Percentiles rank a stretch among this genome's conserved stretches.
phyloP scores from a whole-genome alignment of 2,329 filamentous ascomycete genomes.

The Ophiocordyceps camponoti-rufipedis region DNA sequence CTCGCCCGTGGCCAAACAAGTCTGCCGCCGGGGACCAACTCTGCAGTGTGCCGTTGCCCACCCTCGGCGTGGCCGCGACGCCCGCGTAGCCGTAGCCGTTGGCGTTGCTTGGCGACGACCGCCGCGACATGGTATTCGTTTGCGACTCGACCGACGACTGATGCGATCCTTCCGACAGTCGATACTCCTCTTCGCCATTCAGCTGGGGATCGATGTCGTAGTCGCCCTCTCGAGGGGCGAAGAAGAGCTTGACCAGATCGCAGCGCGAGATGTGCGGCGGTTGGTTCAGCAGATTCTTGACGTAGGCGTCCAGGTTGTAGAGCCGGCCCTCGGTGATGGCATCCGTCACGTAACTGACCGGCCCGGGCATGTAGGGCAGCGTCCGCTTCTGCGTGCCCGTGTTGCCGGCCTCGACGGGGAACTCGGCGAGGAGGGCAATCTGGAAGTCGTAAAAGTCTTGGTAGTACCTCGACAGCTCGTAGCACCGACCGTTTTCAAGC shows the following conservation, averaged over 20 bases:
- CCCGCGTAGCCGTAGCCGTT: slow-evolving; percentile 37
- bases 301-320: slow-evolving; percentile 86
- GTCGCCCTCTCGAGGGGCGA: slow-evolving; percentile 75
- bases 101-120: slow-evolving; percentile 46
- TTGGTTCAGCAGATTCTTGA: slow-evolving; percentile 75
- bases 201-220: slow-evolving; percentile 70
- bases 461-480: slow-evolving; percentile 89
- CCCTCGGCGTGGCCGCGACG: slow-evolving; percentile 29
- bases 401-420: slow-evolving; percentile 84
- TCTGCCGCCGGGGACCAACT: neutral
- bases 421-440: slow-evolving; percentile 80
- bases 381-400: slow-evolving; percentile 61
- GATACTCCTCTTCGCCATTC: slow-evolving; percentile 55
- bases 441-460: slow-evolving; percentile 99
- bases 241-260: slow-evolving; percentile 74
- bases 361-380: slow-evolving; percentile 92
- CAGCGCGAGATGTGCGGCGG: slow-evolving; percentile 72
- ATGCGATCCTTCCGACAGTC: slow-evolving; percentile 52
- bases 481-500: slow-evolving; percentile 77
- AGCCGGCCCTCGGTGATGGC: slow-evolving; percentile 86
- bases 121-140: slow-evolving; percentile 39
- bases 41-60: slow-evolving; percentile 7
- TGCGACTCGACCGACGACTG: slow-evolving; percentile 47
- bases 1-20: neutral
- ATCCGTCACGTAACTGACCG: slow-evolving; percentile 95